These are phyloP conservation scores for Oligophagozyma castellii DNA, from an alignment of 1,139 yeast genomes.

Conservation along the genomic window DNA sequence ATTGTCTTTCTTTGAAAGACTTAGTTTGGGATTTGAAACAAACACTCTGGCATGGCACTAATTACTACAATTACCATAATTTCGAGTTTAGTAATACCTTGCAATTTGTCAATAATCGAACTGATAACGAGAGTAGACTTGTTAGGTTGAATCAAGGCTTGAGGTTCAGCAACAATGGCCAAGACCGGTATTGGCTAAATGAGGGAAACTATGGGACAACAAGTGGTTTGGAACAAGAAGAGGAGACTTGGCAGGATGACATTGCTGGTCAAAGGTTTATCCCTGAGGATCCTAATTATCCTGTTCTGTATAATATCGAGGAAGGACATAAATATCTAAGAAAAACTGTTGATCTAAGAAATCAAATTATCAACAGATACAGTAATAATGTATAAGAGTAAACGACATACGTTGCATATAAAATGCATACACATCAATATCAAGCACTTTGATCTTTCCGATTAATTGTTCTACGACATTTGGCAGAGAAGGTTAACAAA, in stretches of 20 bases:
- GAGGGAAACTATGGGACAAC: conserved; percentile 14
- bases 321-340: conserved; percentile 27
- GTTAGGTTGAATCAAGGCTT: conserved; percentile 73
- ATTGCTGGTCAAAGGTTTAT: conserved; percentile 15
- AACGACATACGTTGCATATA: neutral
- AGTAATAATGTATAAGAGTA: neutral
- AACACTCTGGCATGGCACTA: conserved; percentile 49
- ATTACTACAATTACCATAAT: conserved; percentile 63
- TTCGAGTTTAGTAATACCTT: conserved; percentile 60
- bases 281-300: conserved; percentile 33
- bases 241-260: conserved; percentile 37
- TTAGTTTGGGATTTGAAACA: conserved; percentile 61
- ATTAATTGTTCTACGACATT: too few relatives aligned
- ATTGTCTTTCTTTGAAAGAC: conserved; percentile 65
- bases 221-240: conserved; percentile 22
- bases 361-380: conserved; percentile 11
- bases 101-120: conserved; percentile 13
- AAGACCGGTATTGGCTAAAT: conserved; percentile 67
- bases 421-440: neutral
- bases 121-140: conserved; percentile 44
- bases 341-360: conserved; percentile 21
- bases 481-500: too few relatives aligned
- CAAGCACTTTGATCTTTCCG: too few relatives aligned
- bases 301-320: conserved; percentile 38
- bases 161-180: conserved; percentile 67